Evolutionary conservation across 2,329 filamentous ascomycete species (phyloP).

Genomic region (Beauveria medogensis): DNA sequence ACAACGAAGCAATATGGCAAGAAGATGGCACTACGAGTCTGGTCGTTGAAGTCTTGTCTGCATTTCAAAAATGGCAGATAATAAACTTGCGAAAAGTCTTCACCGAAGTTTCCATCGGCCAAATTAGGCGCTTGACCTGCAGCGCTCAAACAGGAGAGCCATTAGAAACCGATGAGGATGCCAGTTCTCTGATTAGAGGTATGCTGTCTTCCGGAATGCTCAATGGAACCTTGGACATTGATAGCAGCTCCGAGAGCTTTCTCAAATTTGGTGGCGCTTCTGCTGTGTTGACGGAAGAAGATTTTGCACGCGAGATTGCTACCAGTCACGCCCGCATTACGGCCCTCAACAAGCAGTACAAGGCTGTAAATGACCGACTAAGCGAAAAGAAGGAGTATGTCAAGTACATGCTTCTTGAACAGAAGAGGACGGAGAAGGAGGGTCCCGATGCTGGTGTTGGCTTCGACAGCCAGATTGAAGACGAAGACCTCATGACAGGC

Average conservation of each 20-base stretch:
- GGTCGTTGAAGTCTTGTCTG: slow-evolving; percentile 57
- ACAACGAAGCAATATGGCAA: slow-evolving; percentile 50
- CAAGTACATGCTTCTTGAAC: slow-evolving; percentile 36
- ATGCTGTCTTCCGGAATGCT: slow-evolving; percentile 52
- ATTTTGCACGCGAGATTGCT: slow-evolving; percentile 41
- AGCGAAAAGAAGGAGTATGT: slow-evolving; percentile 50
- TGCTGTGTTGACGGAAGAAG: slow-evolving; percentile 38
- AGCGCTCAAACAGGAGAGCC: slow-evolving; percentile 44
- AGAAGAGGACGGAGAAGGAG: slow-evolving; percentile 39
- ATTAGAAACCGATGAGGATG: slow-evolving; percentile 34
- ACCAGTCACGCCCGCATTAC: slow-evolving; percentile 34
- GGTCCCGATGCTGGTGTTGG: slow-evolving; percentile 25
- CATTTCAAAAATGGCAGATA: slow-evolving; percentile 70
- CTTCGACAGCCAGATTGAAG: slow-evolving; percentile 43
- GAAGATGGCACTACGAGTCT: slow-evolving; percentile 68
- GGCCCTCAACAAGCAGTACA: slow-evolving; percentile 38
- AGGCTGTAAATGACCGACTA: slow-evolving; percentile 45
- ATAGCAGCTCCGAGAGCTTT: slow-evolving; percentile 33
- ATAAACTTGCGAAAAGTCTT: slow-evolving; percentile 67
- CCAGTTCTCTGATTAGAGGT: slow-evolving; percentile 37
- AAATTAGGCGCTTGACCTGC: slow-evolving; percentile 42
- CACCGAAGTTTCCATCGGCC: slow-evolving; percentile 45
- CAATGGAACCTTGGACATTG: slow-evolving; percentile 41
- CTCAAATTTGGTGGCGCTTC: slow-evolving; percentile 41
- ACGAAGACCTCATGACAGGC: slow-evolving; percentile 55